phyloP scores from a whole-genome alignment of 306 rosid species.

The Senna tora region DNA sequence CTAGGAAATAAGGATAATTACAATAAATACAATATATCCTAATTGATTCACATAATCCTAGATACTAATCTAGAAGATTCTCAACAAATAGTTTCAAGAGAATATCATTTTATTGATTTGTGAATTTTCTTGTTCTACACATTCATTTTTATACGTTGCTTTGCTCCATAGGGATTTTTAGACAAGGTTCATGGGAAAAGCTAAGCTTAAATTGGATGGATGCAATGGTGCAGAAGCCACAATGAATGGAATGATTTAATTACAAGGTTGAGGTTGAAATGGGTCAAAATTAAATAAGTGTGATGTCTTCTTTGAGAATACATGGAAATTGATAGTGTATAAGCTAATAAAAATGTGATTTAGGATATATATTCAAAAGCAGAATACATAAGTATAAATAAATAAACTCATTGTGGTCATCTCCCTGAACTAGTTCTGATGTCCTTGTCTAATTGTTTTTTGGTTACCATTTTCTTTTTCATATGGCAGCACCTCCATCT shows the following conservation, averaged over 20 bases:
- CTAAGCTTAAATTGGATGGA: neutral
- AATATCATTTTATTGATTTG: neutral
- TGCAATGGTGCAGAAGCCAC: neutral
- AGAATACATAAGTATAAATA: neutral
- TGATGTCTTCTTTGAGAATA: neutral
- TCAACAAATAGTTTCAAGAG: neutral
- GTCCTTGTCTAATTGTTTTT: conserved; percentile 32
- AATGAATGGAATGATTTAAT: neutral
- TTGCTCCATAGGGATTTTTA: neutral
- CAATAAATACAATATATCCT: no score
- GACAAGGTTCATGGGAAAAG: neutral
- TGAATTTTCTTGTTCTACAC: neutral
- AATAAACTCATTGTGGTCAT: neutral
- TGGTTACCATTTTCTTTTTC: conserved; percentile 20
- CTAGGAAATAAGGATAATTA: no score
- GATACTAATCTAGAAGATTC: no score
- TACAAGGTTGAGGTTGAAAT: conserved; percentile 21
- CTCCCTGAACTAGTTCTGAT: conserved; percentile 13
- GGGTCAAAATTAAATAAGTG: neutral
- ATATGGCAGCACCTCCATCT: conserved; percentile 84
- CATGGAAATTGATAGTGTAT: neutral
- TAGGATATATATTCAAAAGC: neutral
- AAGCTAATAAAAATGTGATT: neutral
- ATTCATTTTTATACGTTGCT: neutral
- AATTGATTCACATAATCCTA: no score